A percentile compares a stretch with the other conserved stretches of the same genome.
Conservation (phyloP, 176 grass and related monocot genomes). For the Zea luxurians region DNA sequence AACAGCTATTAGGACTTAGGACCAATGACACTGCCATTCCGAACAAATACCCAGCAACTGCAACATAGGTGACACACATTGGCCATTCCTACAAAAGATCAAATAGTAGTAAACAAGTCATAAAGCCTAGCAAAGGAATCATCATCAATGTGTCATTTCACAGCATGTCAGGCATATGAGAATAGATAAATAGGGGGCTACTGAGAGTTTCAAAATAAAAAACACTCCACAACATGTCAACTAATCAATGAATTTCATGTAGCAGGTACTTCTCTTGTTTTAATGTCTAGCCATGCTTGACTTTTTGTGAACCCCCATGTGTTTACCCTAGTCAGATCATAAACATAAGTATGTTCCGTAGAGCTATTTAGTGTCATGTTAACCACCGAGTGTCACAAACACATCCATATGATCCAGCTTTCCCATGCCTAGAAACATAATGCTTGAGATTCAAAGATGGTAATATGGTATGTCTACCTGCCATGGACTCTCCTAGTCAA, state of each 20-base stretch:
- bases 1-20: slow-evolving; percentile 44
- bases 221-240: not conserved
- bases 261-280: too few relatives aligned
- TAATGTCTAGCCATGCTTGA: too few relatives aligned
- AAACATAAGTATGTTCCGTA: not conserved
- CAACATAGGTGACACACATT: slow-evolving; percentile 76
- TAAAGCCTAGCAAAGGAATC: not conserved
- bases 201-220: not conserved
- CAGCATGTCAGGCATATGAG: too few relatives aligned
- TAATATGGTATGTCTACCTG: slow-evolving; percentile 75
- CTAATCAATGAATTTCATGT: not conserved
- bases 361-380: too few relatives aligned
- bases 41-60: slow-evolving; percentile 64
- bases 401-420: not conserved
- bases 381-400: slow-evolving; percentile 17
- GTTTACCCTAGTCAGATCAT: too few relatives aligned
- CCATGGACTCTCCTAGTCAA: slow-evolving; percentile 94
- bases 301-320: not conserved
- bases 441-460: not conserved
- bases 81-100: slow-evolving; percentile 72
- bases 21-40: slow-evolving; percentile 50
- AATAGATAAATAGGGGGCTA: not conserved
- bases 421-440: not conserved
- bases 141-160: not conserved
- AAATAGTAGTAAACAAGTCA: not conserved